Evolutionary conservation across 306 rosid genomes (phyloP), one percentile per base, ranked within the genome.

Genomic region (Echinosophora koreensis): DNA sequence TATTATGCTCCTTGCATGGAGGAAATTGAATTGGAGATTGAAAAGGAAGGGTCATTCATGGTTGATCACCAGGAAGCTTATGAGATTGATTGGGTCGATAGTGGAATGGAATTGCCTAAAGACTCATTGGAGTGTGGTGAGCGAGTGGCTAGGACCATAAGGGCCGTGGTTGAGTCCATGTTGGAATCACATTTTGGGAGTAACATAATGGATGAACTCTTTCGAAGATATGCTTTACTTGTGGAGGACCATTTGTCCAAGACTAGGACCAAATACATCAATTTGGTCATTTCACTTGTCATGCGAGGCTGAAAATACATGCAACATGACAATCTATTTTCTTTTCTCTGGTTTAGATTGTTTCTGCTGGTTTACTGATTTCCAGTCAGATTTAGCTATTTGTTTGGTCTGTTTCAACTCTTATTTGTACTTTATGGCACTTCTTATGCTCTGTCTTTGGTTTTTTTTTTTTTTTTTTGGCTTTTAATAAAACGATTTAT

Each of bases 121-220:
- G 58, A 30, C 46, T n/a, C 77, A 15, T 0, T 5, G 0, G n/a
- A 16, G 1, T 46, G 76, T 27, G 86, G 82, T 8, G 76, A 82
- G 39, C 1, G 60, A 1, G 79, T 77, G 9, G 70, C 86, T 2
- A 82, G 64, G 34, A 72, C 76, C 44, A 4, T 89, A 16, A 84
- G 97, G 70, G 98, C 96, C 0, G 98, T 86, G 66, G 86, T 86
- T 13, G 98, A 92, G 81, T 78, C 98, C 0, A 86, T 90, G 93
- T 9, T 94, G 14, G 91, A 83, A 55, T 61, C 81, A 5, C 97
- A 94, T 18, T 90, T 92, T 28, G 97, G 93, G 0, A 51, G 66
- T 12, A 71, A 82, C 4, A 74, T 85, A 5, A 84, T 92, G 80
- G 97, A 94, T 61, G 86, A 65, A 0, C 60, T 94, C 2, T 94